Percentiles rank a stretch among this genome's conserved stretches.
Conservation (phyloP, 2,329 filamentous ascomycete species). For the Penicillium oxalicum region DNA sequence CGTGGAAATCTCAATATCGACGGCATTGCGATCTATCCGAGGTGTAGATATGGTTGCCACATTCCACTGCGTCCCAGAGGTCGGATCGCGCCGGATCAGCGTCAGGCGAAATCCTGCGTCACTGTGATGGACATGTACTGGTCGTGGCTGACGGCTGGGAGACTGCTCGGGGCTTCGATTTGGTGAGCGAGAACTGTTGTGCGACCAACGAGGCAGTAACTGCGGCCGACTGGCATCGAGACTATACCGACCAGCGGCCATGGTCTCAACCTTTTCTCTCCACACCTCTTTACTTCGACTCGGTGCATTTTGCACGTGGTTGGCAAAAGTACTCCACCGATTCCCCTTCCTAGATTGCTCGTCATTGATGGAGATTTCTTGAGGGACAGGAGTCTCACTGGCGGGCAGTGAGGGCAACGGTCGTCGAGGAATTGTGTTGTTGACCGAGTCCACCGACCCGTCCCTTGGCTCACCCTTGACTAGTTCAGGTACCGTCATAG, state of each 20-base stretch:
- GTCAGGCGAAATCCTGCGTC: constrained; percentile 42
- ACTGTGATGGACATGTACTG: constrained; percentile 8
- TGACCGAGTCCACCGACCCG: neutral
- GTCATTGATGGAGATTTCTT: constrained; percentile 4
- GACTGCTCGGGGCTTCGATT: constrained; percentile 26
- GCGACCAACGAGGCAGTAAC: constrained; percentile 20
- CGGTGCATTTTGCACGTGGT: constrained; percentile 21
- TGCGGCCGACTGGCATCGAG: constrained; percentile 25
- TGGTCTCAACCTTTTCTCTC: constrained; percentile 21
- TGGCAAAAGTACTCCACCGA: constrained; percentile 28
- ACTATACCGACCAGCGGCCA: constrained; percentile 24
- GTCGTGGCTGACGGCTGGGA: constrained; percentile 14
- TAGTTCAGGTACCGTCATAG: constrained; percentile 8
- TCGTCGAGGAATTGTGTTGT: constrained; percentile 12
- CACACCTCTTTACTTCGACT: constrained; percentile 14
- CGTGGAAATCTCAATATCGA: constrained; percentile 53
- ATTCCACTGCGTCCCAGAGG: constrained; percentile 67
- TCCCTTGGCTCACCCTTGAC: neutral
- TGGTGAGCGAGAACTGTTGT: constrained; percentile 15
- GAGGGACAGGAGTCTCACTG: constrained; percentile 17
- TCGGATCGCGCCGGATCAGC: constrained; percentile 67
- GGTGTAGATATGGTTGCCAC: constrained; percentile 56
- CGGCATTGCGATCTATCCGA: constrained; percentile 26
- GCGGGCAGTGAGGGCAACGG: constrained; percentile 27
- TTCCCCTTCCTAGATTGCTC: constrained; percentile 16